Percentiles rank a stretch among this genome's conserved stretches.
Evolutionary conservation across 176 grass and related monocot genomes (phyloP).

Genomic region (Eremochloa ophiuroides): DNA sequence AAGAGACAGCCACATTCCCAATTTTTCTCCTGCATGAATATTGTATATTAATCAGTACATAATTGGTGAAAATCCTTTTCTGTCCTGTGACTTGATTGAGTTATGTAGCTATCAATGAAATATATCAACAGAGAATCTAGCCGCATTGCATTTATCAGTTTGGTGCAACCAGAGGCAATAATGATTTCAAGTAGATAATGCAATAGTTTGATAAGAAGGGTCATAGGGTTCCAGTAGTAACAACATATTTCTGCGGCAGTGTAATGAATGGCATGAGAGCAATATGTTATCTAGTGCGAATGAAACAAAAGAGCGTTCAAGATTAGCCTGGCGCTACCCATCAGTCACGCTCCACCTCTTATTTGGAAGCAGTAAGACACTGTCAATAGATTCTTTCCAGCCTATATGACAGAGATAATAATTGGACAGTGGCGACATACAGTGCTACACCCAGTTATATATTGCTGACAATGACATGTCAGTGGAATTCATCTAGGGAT

Average conservation of each 20-base stretch:
- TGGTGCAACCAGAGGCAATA: slow-evolving; percentile 16
- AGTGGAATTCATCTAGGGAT: slow-evolving; percentile 4
- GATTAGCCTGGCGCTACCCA: slow-evolving; percentile 3
- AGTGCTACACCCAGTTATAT: slow-evolving; percentile 5
- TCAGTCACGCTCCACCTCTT: neutral
- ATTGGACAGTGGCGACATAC: neutral
- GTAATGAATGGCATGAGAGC: neutral
- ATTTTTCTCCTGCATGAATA: slow-evolving; percentile 70
- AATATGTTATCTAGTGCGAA: neutral
- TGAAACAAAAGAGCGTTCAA: slow-evolving; percentile 16
- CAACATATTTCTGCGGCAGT: neutral
- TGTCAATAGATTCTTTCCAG: slow-evolving; percentile 29
- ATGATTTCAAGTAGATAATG: neutral
- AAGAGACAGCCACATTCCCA: slow-evolving; percentile 80
- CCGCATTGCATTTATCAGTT: slow-evolving; percentile 10
- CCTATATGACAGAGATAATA: slow-evolving; percentile 12
- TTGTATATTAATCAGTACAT: neutral
- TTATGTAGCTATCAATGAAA: neutral
- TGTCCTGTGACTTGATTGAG: neutral
- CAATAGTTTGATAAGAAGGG: slow-evolving; percentile 25
- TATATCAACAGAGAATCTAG: slow-evolving; percentile 21
- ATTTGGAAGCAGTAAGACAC: slow-evolving; percentile 21
- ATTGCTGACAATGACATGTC: neutral
- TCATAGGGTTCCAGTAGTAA: neutral
- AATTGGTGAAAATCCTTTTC: neutral